A percentile compares a stretch with the other conserved stretches of the same genome.
phyloP scores from a whole-genome alignment of 2,329 filamentous ascomycete species.

The Penicillium sp. region DNA sequence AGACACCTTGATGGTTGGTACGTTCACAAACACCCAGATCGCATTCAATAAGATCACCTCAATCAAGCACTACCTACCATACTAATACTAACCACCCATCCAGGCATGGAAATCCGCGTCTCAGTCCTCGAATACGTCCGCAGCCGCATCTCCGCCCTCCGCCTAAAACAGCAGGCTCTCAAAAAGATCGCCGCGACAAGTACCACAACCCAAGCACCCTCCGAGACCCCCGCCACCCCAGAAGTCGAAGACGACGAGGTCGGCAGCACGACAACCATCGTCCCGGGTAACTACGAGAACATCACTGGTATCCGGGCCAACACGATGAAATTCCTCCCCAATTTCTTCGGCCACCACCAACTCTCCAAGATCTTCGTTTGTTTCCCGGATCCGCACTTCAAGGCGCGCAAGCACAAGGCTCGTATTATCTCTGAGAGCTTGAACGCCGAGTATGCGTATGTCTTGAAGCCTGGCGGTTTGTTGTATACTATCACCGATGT shows the following conservation, averaged over 20 bases:
- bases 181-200: slow-evolving; percentile 24
- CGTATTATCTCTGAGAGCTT: slow-evolving; percentile 88
- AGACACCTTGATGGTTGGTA: slow-evolving; percentile 81
- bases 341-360: slow-evolving; percentile 85
- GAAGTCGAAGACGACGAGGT: slow-evolving; percentile 26
- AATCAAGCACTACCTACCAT: not conserved
- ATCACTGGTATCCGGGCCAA: slow-evolving; percentile 88
- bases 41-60: not conserved
- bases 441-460: slow-evolving; percentile 92
- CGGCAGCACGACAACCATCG: slow-evolving; percentile 30
- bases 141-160: slow-evolving; percentile 82
- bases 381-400: slow-evolving; percentile 98
- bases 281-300: slow-evolving; percentile 73
- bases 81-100: not conserved
- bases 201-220: slow-evolving; percentile 13
- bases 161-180: slow-evolving; percentile 52
- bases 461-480: slow-evolving; percentile 79
- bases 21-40: slow-evolving; percentile 32
- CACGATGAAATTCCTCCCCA: slow-evolving; percentile 99
- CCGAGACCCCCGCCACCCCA: slow-evolving; percentile 7
- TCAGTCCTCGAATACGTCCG: slow-evolving; percentile 91
- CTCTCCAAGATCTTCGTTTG: slow-evolving; percentile 94
- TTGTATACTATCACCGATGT: slow-evolving; percentile 98
- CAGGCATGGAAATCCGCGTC: slow-evolving; percentile 88
- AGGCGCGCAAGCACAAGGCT: slow-evolving; percentile 95